phyloP scores from a whole-genome alignment of 345 rosid genomes.

The Stellera chamaejasme region DNA sequence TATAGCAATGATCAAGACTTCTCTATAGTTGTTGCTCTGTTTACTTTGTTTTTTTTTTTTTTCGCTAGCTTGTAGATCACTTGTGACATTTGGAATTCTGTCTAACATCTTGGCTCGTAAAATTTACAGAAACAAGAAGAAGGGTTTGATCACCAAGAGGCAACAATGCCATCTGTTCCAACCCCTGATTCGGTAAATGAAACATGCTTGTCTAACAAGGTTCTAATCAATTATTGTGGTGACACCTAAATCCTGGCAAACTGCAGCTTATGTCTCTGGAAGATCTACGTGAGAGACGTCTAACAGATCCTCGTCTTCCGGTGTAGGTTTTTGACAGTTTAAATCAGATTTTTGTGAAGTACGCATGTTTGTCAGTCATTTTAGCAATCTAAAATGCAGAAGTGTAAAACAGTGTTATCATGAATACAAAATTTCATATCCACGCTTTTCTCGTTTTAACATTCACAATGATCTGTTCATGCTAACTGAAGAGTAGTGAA shows the following conservation, averaged over 20 bases:
- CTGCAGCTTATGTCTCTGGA: constrained; percentile 85
- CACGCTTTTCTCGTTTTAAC: too few relatives aligned
- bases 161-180: constrained; percentile 58
- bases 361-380: not conserved
- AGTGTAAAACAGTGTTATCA: too few relatives aligned
- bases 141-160: constrained; percentile 75
- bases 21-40: too few relatives aligned
- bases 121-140: constrained; percentile 52
- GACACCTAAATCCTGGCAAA: constrained; percentile 13
- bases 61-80: not conserved
- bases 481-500: too few relatives aligned
- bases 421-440: too few relatives aligned
- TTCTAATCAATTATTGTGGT: constrained; percentile 11
- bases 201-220: constrained; percentile 6
- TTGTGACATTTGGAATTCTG: constrained; percentile 1
- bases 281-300: constrained; percentile 68
- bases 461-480: too few relatives aligned
- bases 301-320: constrained; percentile 80
- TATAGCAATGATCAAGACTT: too few relatives aligned
- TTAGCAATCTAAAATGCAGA: not conserved
- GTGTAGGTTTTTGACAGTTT: constrained; percentile 34
- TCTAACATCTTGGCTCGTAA: constrained; percentile 6
- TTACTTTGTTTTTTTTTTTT: too few relatives aligned
- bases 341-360: not conserved
- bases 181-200: constrained; percentile 66